A percentile compares a stretch with the other conserved stretches of the same genome.
These are phyloP conservation scores for Suhomyces atakaporum DNA, from an alignment of 1,139 yeast genomes.

Conservation along the genomic window DNA sequence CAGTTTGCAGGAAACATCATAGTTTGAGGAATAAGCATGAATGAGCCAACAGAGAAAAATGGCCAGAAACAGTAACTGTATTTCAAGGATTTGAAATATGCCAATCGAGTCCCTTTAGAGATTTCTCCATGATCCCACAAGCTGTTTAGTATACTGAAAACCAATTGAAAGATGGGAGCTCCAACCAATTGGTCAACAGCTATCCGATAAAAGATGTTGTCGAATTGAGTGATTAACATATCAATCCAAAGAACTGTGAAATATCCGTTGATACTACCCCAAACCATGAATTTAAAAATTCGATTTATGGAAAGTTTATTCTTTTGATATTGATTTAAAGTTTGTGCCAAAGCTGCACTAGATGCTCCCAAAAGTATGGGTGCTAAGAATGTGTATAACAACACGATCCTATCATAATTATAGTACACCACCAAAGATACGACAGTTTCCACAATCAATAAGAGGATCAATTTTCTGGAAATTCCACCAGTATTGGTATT, in stretches of 20 bases:
- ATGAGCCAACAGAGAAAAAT: slow-evolving; percentile 51
- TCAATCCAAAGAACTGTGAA: slow-evolving; percentile 62
- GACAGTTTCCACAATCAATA: slow-evolving; percentile 27
- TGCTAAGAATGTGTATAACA: slow-evolving; percentile 29
- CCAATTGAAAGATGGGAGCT: slow-evolving; percentile 54
- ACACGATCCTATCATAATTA: slow-evolving; percentile 27
- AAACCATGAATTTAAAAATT: slow-evolving; percentile 52
- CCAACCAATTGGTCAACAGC: slow-evolving; percentile 57
- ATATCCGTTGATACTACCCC: slow-evolving; percentile 66
- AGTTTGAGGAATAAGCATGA: slow-evolving; percentile 48
- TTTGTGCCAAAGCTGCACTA: slow-evolving; percentile 61
- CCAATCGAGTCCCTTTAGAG: slow-evolving; percentile 25
- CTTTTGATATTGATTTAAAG: slow-evolving; percentile 51
- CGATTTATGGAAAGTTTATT: slow-evolving; percentile 42
- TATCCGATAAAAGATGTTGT: slow-evolving; percentile 39
- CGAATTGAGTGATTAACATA: slow-evolving; percentile 39
- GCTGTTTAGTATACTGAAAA: slow-evolving; percentile 50
- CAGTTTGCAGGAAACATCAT: slow-evolving; percentile 62
- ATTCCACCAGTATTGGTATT: slow-evolving; percentile 3
- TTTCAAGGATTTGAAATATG: slow-evolving; percentile 50
- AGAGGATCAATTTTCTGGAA: slow-evolving; percentile 9
- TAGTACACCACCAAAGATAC: slow-evolving; percentile 29
- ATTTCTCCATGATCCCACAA: slow-evolving; percentile 58
- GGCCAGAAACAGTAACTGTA: slow-evolving; percentile 65
- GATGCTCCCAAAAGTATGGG: slow-evolving; percentile 48